Evolutionary conservation across 768 basidiomycete species (phyloP), one percentile per base, ranked within the genome.

Genomic region (Chlorophyllum brunneum): DNA sequence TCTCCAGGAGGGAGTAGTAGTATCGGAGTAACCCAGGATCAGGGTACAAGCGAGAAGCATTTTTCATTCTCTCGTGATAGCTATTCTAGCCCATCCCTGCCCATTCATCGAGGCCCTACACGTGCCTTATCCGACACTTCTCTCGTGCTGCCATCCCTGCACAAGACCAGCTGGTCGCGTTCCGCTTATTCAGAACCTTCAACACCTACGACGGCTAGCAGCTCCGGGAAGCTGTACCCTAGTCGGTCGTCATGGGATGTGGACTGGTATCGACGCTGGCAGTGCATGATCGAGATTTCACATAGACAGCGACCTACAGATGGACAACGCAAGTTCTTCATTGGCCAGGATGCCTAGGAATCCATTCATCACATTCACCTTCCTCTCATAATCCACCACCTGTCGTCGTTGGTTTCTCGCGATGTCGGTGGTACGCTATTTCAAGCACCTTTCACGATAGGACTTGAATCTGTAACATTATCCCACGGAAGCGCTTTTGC

Each of bases 261-360:
- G 9, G 73, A 69, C 53, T 81, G 79, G 79, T 76, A 80, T 55
- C 69, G 68, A 24, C 78, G 78, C 50, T 82, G 79, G 78, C 75
- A 80, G 51, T 47, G 82, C 40, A 67, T 83, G 41, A 56, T 75
- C 40, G 70, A 74, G 50, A 67, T 82, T 3, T 70, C 72, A 22
- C 63, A 65, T 31, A 59, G 60, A 42, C 65, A 70, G 39, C 55
- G 55, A 30, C 15, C 23, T 22, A n/a, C 40, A n/a, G 18, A 30
- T 20, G 37, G 38, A 49, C 40, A 26, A 22, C 39, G 22, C 30
- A 24, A 24, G 16, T 39, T 50, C 15, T 36, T 51, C 41, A 39
- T 40, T 9, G 22, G 37, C 24, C 45, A 39, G 31, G 48, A 39
- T 49, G 38, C 16, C n/a, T 23, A 29, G 18, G 38, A 49, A 38